A percentile compares a stretch with the other conserved stretches of the same genome.
phyloP scores from a whole-genome alignment of 805 yeast genomes.

The Spathaspora girioi region DNA sequence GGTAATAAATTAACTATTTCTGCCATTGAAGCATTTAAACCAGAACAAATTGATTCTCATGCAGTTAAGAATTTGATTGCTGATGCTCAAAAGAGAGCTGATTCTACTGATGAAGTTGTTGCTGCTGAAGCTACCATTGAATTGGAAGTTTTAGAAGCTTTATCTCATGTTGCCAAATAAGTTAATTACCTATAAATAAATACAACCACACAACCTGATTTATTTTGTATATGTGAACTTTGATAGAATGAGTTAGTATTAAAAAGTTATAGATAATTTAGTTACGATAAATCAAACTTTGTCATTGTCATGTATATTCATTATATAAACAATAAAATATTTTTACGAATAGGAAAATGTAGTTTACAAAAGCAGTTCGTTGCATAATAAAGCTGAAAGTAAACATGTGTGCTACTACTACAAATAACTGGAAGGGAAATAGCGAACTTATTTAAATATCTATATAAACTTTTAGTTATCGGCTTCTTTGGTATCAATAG shows the following conservation, averaged over 20 bases:
- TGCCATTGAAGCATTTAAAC: conserved; percentile 92
- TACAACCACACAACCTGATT: background rate
- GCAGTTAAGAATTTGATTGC: conserved; percentile 77
- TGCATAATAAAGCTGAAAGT: too few relatives aligned
- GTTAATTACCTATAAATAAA: conserved; percentile 1
- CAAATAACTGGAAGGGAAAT: too few relatives aligned
- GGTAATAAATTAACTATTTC: conserved; percentile 86
- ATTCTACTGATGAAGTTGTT: conserved; percentile 79
- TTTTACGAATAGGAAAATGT: background rate
- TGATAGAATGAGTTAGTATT: background rate
- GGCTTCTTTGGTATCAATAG: conserved; percentile 28
- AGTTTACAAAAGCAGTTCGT: too few relatives aligned
- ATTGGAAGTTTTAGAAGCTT: conserved; percentile 93
- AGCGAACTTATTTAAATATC: background rate
- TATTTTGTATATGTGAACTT: background rate
- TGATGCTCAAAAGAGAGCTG: conserved; percentile 90
- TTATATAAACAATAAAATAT: background rate
- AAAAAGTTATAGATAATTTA: background rate
- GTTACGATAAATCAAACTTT: background rate
- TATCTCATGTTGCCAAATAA: conserved; percentile 76
- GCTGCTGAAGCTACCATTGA: conserved; percentile 95
- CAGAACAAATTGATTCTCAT: conserved; percentile 79
- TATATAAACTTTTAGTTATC: conserved; percentile 5
- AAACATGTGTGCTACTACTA: too few relatives aligned
- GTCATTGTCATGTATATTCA: background rate